Percentiles rank a stretch among this genome's conserved stretches.
These are phyloP conservation scores for Astraeus odoratus DNA, from an alignment of 768 basidiomycete species.

Conservation along the genomic window DNA sequence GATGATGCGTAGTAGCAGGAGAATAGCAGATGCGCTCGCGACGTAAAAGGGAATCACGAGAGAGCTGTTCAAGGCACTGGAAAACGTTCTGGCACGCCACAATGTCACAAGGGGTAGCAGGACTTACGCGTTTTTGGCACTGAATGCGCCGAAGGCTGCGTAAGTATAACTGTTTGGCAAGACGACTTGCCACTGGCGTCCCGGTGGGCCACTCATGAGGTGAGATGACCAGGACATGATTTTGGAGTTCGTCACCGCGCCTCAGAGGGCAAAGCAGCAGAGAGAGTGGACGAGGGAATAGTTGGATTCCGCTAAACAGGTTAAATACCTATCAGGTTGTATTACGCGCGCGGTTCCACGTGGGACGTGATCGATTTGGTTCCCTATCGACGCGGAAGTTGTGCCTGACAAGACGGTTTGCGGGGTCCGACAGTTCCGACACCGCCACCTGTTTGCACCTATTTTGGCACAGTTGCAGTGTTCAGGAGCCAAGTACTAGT, in stretches of 20 bases:
- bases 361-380: too few relatives aligned
- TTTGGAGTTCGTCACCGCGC: not conserved
- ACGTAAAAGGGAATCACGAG: conserved; percentile 11
- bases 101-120: not conserved
- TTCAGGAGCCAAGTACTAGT: not conserved
- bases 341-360: not conserved
- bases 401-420: conserved; percentile 2
- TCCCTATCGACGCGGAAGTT: too few relatives aligned
- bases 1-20: conserved; percentile 4
- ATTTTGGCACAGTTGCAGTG: conserved; percentile 14
- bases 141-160: not conserved
- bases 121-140: not conserved
- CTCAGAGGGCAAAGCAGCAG: not conserved
- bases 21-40: conserved; percentile 5
- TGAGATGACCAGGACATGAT: conserved; percentile 7
- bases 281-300: too few relatives aligned
- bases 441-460: conserved; percentile 15
- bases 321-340: not conserved
- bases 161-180: not conserved
- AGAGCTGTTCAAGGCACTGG: conserved; percentile 5
- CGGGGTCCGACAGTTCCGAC: too few relatives aligned
- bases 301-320: not conserved
- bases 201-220: not conserved
- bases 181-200: conserved; percentile 6
- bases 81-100: not conserved